These are phyloP conservation scores for Cymodocea nodosa DNA, from an alignment of 116 monocot species.

Conservation along the genomic window DNA sequence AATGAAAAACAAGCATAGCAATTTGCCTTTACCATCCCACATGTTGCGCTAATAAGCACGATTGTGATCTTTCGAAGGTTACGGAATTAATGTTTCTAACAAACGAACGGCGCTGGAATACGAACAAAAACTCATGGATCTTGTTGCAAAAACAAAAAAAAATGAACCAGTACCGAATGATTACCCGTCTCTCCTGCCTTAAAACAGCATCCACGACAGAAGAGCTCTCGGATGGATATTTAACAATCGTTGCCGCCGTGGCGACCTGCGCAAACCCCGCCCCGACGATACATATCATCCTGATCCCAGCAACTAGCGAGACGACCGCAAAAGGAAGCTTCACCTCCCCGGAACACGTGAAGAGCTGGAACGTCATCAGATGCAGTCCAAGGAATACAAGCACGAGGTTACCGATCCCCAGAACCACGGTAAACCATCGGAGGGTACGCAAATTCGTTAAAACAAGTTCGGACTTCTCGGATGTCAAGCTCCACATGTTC, in stretches of 20 bases:
- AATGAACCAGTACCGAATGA: neutral
- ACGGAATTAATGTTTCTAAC: too few relatives aligned
- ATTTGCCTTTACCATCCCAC: too few relatives aligned
- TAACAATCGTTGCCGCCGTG: constrained; percentile 49
- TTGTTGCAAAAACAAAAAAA: neutral
- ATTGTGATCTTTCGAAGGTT: too few relatives aligned
- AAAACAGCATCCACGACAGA: constrained; percentile 27
- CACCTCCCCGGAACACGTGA: constrained; percentile 16
- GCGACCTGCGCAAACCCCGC: constrained; percentile 60
- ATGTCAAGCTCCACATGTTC: constrained; percentile 9
- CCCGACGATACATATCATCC: constrained; percentile 53
- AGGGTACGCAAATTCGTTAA: constrained; percentile 29
- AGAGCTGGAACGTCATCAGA: constrained; percentile 12
- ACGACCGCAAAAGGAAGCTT: constrained; percentile 29
- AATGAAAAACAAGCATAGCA: too few relatives aligned
- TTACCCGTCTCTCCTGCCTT: constrained; percentile 73
- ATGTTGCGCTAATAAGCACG: too few relatives aligned
- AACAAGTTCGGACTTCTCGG: constrained; percentile 11
- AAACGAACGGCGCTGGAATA: too few relatives aligned
- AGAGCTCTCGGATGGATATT: constrained; percentile 13
- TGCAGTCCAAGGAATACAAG: constrained; percentile 24
- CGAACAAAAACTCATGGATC: too few relatives aligned
- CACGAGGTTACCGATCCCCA: constrained; percentile 36
- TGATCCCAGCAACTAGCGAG: constrained; percentile 31
- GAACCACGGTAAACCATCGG: constrained; percentile 33